Base-by-base conservation (phyloP, 768 basidiomycete genomes). In the Cyclocybe cylindracea region DNA sequence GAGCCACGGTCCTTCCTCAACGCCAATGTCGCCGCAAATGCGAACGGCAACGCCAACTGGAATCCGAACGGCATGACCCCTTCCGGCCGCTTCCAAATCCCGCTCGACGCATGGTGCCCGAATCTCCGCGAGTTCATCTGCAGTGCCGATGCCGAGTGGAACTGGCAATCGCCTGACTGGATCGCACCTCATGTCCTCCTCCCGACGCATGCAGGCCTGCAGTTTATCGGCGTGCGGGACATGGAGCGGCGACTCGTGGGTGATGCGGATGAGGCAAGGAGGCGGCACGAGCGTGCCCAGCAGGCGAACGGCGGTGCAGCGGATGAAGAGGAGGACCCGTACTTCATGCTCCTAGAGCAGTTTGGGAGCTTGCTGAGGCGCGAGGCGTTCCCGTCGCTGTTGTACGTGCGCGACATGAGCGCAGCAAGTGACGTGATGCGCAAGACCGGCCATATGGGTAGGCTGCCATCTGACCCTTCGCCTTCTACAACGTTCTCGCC, bases 141-240 rank as follows among this genome's bases (percentile, higher is more conserved):
- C 61, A 80, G 78, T 39, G 87, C 88, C 1, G 86, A 89, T 53
- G 87, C 87, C 1, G 87, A 87, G 60, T 90, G 88, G 88, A 86
- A 89, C 55, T 89, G 88, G 88, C 77, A 83, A 58, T 76, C 72
- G 46, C 88, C 88, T 0, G 87, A 90, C 61, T 89, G 87, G 88
- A 89, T 89, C 59, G 85, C 88, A 10, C 86, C 88, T 2, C 88
- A 90, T 50, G 75, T 87, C 37, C 70, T 90, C 5, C 75, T 90
- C 16, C 85, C 87, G 13, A 64, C 81, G 1, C 88, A 90, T 61
- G 78, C 80, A 0, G 71, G 70, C 6, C 65, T 90, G 9, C 69
- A 82, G 64, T 74, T 89, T 48, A 89, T 89, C 50, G 88, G 85
- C 7, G 83, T 90, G 51, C 77, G 86, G 14, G 86, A 86, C 57